Percentiles rank a stretch among this genome's conserved stretches.
Evolutionary conservation across 2,329 filamentous ascomycete genomes (phyloP).

Genomic region (Cytospora schulzeri): DNA sequence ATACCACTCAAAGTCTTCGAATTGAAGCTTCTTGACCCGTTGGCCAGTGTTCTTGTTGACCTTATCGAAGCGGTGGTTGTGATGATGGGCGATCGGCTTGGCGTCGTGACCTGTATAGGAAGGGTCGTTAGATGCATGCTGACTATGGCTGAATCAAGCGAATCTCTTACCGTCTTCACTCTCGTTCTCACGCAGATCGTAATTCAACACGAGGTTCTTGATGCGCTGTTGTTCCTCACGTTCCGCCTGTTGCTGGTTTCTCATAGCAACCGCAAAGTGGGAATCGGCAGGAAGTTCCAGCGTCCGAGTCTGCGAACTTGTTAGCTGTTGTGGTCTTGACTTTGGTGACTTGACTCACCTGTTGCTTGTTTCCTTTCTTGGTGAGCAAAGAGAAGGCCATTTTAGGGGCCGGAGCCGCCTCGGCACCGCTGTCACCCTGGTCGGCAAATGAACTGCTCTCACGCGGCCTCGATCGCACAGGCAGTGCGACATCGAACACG

Average conservation of each 20-base stretch:
- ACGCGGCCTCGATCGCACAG: conserved; percentile 73
- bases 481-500: conserved; percentile 95
- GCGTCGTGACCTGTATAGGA: conserved; percentile 48
- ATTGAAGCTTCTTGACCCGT: conserved; percentile 84
- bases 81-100: conserved; percentile 50
- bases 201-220: conserved; percentile 96
- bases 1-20: conserved; percentile 98
- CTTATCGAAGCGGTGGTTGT: conserved; percentile 57
- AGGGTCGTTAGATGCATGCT: neutral
- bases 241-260: conserved; percentile 90
- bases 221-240: conserved; percentile 97
- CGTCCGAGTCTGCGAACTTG: conserved; percentile 69
- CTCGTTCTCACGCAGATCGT: conserved; percentile 85
- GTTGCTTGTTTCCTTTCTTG: conserved; percentile 93
- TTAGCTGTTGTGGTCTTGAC: conserved; percentile 24
- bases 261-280: conserved; percentile 94
- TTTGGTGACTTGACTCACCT: conserved; percentile 55
- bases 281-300: conserved; percentile 91
- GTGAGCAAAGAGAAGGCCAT: conserved; percentile 97
- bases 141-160: neutral
- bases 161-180: conserved; percentile 71
- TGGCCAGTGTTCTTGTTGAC: conserved; percentile 69
- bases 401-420: conserved; percentile 53
- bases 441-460: conserved; percentile 50
- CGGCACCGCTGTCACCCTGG: conserved; percentile 39